Evolutionary conservation across 1,139 yeast genomes (phyloP).

Genomic region (Yamadazyma spencermartinsiae): DNA sequence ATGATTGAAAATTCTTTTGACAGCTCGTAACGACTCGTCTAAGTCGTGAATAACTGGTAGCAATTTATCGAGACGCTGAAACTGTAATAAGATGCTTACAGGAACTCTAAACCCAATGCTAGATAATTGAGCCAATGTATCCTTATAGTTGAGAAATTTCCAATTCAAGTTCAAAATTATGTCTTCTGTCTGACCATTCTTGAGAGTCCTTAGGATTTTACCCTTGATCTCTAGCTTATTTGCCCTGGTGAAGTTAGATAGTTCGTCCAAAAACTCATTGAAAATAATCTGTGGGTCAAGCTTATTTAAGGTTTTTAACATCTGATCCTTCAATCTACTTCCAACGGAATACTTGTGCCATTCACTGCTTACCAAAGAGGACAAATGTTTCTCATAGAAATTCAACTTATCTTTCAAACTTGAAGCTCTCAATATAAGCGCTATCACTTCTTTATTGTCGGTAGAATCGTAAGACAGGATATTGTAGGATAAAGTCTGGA

Average conservation of each 20-base stretch:
- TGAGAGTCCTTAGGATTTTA: slow-evolving; percentile 13
- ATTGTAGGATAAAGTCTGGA: neutral
- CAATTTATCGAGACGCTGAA: slow-evolving; percentile 47
- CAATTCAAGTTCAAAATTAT: slow-evolving; percentile 54
- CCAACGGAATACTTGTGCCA: slow-evolving; percentile 83
- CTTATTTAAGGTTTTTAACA: slow-evolving; percentile 42
- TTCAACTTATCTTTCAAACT: slow-evolving; percentile 8
- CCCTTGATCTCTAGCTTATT: slow-evolving; percentile 14
- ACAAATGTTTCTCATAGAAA: slow-evolving; percentile 12
- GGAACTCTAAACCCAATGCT: slow-evolving; percentile 65
- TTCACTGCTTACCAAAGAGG: slow-evolving; percentile 54
- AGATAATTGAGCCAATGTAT: slow-evolving; percentile 54
- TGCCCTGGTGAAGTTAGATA: slow-evolving; percentile 6
- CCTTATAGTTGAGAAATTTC: slow-evolving; percentile 42
- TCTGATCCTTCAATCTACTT: slow-evolving; percentile 54
- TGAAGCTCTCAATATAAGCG: slow-evolving; percentile 8
- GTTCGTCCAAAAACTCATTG: slow-evolving; percentile 48
- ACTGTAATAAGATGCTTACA: slow-evolving; percentile 25
- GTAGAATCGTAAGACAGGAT: slow-evolving; percentile 4
- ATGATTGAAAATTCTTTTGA: slow-evolving; percentile 28
- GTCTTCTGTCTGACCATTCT: slow-evolving; percentile 12
- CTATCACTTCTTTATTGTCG: slow-evolving; percentile 2
- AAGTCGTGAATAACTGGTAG: slow-evolving; percentile 62
- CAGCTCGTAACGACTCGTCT: slow-evolving; percentile 39
- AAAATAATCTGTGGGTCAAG: slow-evolving; percentile 46